Evolutionary conservation across 202 grass and related monocot genomes (phyloP), one percentile per base, ranked within the genome.

Genomic region (Miscanthus sacchariflorus): DNA sequence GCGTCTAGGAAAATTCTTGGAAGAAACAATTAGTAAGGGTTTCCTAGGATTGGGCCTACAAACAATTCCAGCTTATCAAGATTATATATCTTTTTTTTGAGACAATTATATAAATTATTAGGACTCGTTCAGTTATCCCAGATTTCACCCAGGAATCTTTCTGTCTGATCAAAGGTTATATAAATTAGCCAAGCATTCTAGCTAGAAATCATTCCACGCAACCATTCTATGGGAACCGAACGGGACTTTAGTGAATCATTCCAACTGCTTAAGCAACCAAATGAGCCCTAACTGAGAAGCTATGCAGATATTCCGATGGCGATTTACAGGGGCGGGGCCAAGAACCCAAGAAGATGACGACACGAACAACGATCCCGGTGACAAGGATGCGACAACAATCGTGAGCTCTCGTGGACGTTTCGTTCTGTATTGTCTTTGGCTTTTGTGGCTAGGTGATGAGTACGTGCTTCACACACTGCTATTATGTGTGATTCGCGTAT

Each of bases 381-480:
- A 85, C 77, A 72, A 52, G 33, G 86, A 85, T 27, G 64, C 10
- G 13, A 7, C 77, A 88, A 88, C 79, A 45, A 71, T 43, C 5
- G 81, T 30, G 50, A 64, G 39, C 30, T 38, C 28, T 35, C 25
- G 52, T 28, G 6, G 67, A 79, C 27, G 28, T 15, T 84, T 65
- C 30, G 5, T 38, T 59, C 74, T 39, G 70, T 64, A 49, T 21
- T 7, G 0, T 80, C 70, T 84, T 69, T 63, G 85, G 70, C 8
- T 88, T 70, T 88, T 52, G 38, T 74, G 78, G 39, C 68, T 84
- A 12, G 70, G 63, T 63, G 65, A 48, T 46, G 82, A 30, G 39
- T 48, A 64, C 76, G 77, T 77, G 61, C 18, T 28, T 39, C 12
- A 28, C 64, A 33, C 81, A 75, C 70, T 28, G 0, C 6, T 61